Evolutionary conservation across 108 stramenopile genomes (phyloP).

Genomic region (Thalassiosira profunda): DNA sequence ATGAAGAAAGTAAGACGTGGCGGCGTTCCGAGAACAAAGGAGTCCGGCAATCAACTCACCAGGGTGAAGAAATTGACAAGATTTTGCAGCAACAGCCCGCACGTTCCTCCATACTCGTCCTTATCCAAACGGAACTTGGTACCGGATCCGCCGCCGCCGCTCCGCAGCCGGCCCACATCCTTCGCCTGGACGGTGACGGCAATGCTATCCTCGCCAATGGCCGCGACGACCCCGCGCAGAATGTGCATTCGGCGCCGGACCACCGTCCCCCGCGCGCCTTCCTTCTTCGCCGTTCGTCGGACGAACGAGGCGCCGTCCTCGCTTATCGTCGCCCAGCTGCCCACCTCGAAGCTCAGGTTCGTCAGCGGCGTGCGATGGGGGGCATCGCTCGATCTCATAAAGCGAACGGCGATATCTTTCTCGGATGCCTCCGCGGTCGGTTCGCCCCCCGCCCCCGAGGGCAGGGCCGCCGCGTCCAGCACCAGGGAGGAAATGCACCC

Average conservation of each 20-base stretch:
- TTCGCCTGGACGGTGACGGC: slow-evolving; percentile 48
- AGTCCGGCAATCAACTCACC: too few species aligned
- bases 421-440: too few species aligned
- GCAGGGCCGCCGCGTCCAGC: slow-evolving; percentile 41
- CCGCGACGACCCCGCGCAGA: slow-evolving; percentile 61
- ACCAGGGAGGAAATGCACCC: slow-evolving; percentile 68
- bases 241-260: slow-evolving; percentile 58
- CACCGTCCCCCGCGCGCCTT: not conserved
- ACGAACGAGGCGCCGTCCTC: slow-evolving; percentile 56
- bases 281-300: not conserved
- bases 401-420: too few species aligned
- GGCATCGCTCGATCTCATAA: slow-evolving; percentile 38
- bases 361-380: slow-evolving; percentile 20
- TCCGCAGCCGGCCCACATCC: slow-evolving; percentile 41
- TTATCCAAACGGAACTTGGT: slow-evolving; percentile 74
- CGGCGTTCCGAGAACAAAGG: too few species aligned
- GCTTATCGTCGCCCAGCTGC: slow-evolving; percentile 71
- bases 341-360: slow-evolving; percentile 45
- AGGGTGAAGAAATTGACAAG: slow-evolving; percentile 57
- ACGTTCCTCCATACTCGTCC: slow-evolving; percentile 60
- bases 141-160: not conserved
- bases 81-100: slow-evolving; percentile 82
- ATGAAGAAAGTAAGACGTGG: too few species aligned
- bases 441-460: slow-evolving; percentile 15
- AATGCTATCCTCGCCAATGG: slow-evolving; percentile 39